Conservation (phyloP, 2,329 filamentous ascomycete species). For the Aspergillus sp. region DNA sequence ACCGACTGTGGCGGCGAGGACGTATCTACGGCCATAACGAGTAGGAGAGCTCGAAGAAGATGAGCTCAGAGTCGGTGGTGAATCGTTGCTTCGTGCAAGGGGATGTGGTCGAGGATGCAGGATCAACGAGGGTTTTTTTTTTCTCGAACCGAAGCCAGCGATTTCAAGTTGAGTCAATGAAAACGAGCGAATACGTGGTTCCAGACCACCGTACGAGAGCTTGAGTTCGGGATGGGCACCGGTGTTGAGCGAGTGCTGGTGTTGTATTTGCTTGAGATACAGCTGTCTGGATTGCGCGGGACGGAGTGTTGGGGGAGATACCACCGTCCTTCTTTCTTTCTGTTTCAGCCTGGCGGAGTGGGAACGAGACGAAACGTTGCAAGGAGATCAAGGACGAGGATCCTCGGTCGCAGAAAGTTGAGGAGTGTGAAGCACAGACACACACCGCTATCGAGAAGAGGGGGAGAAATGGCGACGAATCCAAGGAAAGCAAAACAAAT, state of each 20-base stretch:
- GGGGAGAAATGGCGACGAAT: not conserved
- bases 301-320: conserved; percentile 1
- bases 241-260: not conserved
- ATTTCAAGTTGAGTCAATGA: not conserved
- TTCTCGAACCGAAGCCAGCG: too few species aligned
- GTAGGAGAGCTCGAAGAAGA: conserved; percentile 9
- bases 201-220: conserved; percentile 13
- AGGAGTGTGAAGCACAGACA: not conserved
- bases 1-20: conserved; percentile 30
- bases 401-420: not conserved
- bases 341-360: conserved; percentile 3
- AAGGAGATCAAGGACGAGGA: conserved; percentile 1
- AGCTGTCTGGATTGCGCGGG: not conserved
- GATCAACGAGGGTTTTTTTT: conserved; percentile 3
- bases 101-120: conserved; percentile 5
- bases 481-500: conserved; percentile 4
- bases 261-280: not conserved
- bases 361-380: not conserved
- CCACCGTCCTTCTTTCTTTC: not conserved
- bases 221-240: not conserved
- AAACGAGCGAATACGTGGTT: conserved; percentile 16
- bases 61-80: conserved; percentile 11
- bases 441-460: conserved; percentile 2
- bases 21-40: conserved; percentile 37
- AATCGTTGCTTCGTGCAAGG: conserved; percentile 6